These are phyloP conservation scores for Ramaria sp. DNA, from an alignment of 768 basidiomycete genomes.

Conservation along the genomic window DNA sequence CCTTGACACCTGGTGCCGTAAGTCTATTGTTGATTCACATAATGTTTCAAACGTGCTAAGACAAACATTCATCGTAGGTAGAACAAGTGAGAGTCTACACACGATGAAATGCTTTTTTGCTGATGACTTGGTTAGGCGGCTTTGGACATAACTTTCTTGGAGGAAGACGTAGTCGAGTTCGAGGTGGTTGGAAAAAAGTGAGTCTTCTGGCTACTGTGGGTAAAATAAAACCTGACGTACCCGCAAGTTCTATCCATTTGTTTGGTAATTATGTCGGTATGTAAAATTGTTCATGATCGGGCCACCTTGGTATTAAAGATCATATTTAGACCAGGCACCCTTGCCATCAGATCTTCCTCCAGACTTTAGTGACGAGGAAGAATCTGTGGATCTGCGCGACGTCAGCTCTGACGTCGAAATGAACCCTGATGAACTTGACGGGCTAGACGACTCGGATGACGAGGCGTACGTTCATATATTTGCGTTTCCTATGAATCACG, in stretches of 20 bases:
- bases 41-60: neutral
- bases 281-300: constrained; percentile 14
- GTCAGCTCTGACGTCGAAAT: constrained; percentile 81
- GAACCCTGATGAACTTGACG: constrained; percentile 41
- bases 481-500: neutral
- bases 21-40: constrained; percentile 9
- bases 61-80: neutral
- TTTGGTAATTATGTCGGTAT: constrained; percentile 61
- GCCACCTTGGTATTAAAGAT: neutral
- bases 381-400: constrained; percentile 49
- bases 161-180: constrained; percentile 54
- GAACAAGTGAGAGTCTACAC: constrained; percentile 1
- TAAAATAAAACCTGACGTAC: neutral
- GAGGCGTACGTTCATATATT: constrained; percentile 15
- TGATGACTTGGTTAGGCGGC: constrained; percentile 65
- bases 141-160: constrained; percentile 60
- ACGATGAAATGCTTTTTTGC: neutral
- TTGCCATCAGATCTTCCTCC: neutral
- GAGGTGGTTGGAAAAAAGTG: constrained; percentile 78
- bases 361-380: constrained; percentile 40
- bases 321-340: constrained; percentile 1
- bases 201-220: constrained; percentile 12
- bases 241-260: neutral
- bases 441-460: constrained; percentile 33
- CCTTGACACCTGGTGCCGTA: constrained; percentile 76